A percentile compares a stretch with the other conserved stretches of the same genome.
Evolutionary conservation across 768 basidiomycete genomes (phyloP).

Genomic region (Kondoa malvinella): DNA sequence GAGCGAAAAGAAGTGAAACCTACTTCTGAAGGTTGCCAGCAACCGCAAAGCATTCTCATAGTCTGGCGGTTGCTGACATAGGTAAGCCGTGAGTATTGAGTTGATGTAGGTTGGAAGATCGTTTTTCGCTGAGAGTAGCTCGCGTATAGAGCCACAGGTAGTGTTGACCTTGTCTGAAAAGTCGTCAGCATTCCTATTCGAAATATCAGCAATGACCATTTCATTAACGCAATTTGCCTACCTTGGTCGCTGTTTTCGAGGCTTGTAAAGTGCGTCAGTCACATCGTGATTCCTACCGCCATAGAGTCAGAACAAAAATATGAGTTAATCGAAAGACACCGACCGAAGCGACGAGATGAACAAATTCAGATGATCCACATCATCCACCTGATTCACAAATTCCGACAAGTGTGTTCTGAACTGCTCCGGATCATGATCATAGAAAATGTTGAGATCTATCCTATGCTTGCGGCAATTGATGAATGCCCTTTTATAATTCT

Average conservation of each 20-base stretch:
- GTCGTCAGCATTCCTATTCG: neutral
- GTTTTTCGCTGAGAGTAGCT: conserved; percentile 50
- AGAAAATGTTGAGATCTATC: conserved; percentile 73
- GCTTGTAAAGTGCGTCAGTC: conserved; percentile 26
- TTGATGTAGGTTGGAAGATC: conserved; percentile 60
- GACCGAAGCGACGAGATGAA: conserved; percentile 76
- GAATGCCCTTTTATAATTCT: conserved; percentile 70
- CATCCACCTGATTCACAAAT: conserved; percentile 70
- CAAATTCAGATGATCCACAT: conserved; percentile 81
- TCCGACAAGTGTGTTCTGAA: conserved; percentile 48
- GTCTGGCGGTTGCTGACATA: conserved; percentile 78
- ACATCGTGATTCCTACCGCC: neutral
- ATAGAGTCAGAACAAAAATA: too few relatives aligned
- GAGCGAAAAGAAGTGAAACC: conserved; percentile 11
- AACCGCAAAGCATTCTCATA: conserved; percentile 66
- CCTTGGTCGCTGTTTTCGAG: neutral
- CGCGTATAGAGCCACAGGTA: conserved; percentile 61
- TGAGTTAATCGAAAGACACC: conserved; percentile 26
- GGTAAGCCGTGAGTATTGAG: conserved; percentile 77
- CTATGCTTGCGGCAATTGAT: conserved; percentile 80
- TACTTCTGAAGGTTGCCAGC: conserved; percentile 63
- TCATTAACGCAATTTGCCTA: neutral
- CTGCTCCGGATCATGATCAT: conserved; percentile 53
- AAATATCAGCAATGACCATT: neutral
- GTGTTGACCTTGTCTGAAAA: conserved; percentile 38